These are phyloP conservation scores for Chalara sp. DNA, from an alignment of 2,329 filamentous ascomycete genomes.

Conservation along the genomic window DNA sequence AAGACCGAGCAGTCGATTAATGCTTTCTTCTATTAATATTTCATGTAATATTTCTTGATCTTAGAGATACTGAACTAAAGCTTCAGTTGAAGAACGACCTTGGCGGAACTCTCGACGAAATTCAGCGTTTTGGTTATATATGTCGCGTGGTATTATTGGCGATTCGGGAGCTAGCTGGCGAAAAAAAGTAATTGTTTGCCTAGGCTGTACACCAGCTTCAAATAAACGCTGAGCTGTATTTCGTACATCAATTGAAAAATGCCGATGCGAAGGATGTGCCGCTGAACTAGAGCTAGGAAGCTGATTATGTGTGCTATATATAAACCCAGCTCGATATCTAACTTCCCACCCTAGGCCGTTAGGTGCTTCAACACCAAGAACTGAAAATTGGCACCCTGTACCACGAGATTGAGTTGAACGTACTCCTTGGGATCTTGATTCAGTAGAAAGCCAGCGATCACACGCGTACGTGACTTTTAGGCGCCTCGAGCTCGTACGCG, in stretches of 20 bases:
- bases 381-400: not conserved
- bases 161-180: not conserved
- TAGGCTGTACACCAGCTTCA: not conserved
- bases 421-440: not conserved
- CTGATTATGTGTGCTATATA: not conserved
- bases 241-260: too few relatives aligned
- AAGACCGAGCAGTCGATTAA: not conserved
- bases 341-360: too few relatives aligned
- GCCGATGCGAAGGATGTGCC: too few relatives aligned
- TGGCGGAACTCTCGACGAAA: not conserved
- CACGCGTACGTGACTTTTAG: not conserved
- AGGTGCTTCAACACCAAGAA: not conserved
- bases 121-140: too few relatives aligned
- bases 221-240: too few relatives aligned
- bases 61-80: not conserved
- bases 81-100: not conserved
- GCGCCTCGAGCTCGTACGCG: not conserved
- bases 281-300: not conserved
- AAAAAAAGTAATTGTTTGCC: not conserved
- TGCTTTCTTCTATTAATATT: not conserved
- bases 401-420: not conserved
- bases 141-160: not conserved
- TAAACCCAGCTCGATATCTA: not conserved
- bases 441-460: not conserved
- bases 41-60: not conserved